Base-by-base conservation (phyloP, 2,329 filamentous ascomycete species). In the Chrysosporium queenslandicum region DNA sequence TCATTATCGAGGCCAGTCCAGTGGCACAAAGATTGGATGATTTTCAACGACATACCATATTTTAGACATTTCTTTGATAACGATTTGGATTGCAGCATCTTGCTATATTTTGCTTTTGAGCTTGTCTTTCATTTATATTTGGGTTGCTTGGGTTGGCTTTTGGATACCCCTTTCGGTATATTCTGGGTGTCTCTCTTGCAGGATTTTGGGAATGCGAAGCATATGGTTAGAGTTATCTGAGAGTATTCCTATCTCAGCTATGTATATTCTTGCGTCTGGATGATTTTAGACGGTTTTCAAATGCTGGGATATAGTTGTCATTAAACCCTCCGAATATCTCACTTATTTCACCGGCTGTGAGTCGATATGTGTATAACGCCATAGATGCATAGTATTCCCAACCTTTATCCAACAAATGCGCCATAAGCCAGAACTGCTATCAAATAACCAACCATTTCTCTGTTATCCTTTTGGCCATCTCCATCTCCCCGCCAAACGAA, bases 401-500 rank as follows among this genome's bases (percentile, higher is more conserved):
- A 40, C 1, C n/a, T 2, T 12, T 20, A 21, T 12, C 23, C n/a
- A 41, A 41, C 1, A 27, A 16, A 43, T 23, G 18, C 29, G 25
- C 39, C 37, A 43, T 30, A 34, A 42, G 12, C 23, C 14, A 30
- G 6, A 43, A 21, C 14, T 12, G 34, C 21, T 39, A 49, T 65
- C 56, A 77, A 55, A 79, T 65, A 42, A 79, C 73, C 53, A 83
- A 66, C 68, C 76, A 85, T 59, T 74, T 70, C 56, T 79, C 74
- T 4, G 83, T 83, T 47, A 90, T 68, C 23, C 68, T 70, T 63
- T 74, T 75, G 9, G 85, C 85, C 12, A 77, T 74, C 53, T 75
- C 70, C 14, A 76, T 64, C 65, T 88, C 82, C 12, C 84, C 86
- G 51, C 75, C 76, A 41, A 83, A 68, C 11, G 78, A 74, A 64